Evolutionary conservation across 1,139 yeast species (phyloP).

Genomic region (Diutina neorugosa): DNA sequence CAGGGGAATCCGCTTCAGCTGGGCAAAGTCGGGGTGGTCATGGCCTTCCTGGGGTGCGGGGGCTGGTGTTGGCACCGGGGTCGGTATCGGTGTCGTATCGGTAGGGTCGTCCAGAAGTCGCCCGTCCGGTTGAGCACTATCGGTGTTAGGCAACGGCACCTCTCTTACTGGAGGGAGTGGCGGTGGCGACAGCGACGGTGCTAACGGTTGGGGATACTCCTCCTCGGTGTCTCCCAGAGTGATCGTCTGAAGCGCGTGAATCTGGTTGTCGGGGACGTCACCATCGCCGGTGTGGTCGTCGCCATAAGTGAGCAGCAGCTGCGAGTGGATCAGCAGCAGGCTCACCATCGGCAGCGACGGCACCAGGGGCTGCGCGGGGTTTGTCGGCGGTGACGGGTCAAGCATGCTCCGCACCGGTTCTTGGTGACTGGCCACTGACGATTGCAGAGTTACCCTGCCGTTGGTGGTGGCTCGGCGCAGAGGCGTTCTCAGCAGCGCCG

Average conservation of each 20-base stretch:
- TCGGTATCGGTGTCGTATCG: background rate
- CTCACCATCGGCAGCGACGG: background rate
- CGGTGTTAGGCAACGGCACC: too few relatives aligned
- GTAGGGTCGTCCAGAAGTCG: background rate
- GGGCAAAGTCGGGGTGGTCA: background rate
- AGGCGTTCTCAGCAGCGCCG: background rate
- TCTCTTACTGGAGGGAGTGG: too few relatives aligned
- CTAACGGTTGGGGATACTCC: background rate
- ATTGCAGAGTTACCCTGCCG: background rate
- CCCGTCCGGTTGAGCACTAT: too few relatives aligned
- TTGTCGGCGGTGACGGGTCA: background rate
- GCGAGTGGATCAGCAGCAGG: slow-evolving; percentile 1
- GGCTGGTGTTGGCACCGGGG: background rate
- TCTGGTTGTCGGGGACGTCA: background rate
- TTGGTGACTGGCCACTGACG: background rate
- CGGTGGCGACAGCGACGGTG: background rate
- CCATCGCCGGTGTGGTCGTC: background rate
- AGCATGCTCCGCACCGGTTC: slow-evolving; percentile 2
- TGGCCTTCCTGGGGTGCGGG: background rate
- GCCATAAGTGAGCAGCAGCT: background rate
- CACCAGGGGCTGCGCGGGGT: background rate
- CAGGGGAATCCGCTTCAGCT: slow-evolving; percentile 1
- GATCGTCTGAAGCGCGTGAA: background rate
- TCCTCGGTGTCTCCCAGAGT: background rate
- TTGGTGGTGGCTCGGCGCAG: background rate